Percentiles rank a stretch among this genome's conserved stretches.
phyloP scores from a whole-genome alignment of 805 yeast species.

The Kazachstania martiniae region DNA sequence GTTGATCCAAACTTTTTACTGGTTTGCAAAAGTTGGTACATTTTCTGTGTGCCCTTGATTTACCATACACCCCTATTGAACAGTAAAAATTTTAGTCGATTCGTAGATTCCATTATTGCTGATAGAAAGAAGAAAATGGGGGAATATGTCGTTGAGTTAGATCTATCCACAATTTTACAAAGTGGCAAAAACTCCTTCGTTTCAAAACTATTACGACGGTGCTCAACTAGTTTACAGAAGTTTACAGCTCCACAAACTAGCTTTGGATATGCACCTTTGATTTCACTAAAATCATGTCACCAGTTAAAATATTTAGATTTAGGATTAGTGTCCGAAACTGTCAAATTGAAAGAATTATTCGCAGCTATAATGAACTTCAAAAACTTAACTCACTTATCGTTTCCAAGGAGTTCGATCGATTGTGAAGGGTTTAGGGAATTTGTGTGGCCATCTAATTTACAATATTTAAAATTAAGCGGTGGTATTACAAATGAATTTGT shows the following conservation, averaged over 20 bases:
- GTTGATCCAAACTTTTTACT: constrained; percentile 36
- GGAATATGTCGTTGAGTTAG: constrained; percentile 49
- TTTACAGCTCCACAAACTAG: constrained; percentile 92
- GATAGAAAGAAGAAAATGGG: constrained; percentile 42
- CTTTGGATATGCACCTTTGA: constrained; percentile 83
- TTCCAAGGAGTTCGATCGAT: constrained; percentile 78
- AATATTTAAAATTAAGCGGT: constrained; percentile 71
- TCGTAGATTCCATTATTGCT: constrained; percentile 56
- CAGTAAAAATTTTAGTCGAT: constrained; percentile 57
- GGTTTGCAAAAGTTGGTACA: constrained; percentile 53
- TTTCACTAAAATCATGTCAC: constrained; percentile 66
- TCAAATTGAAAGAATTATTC: constrained; percentile 72
- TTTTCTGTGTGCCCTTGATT: constrained; percentile 48
- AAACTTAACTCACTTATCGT: constrained; percentile 61
- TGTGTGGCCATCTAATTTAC: constrained; percentile 71
- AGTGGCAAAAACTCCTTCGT: constrained; percentile 87
- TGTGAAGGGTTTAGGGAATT: constrained; percentile 39
- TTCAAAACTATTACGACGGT: constrained; percentile 69
- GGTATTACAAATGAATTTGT: constrained; percentile 81
- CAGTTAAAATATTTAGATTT: constrained; percentile 59
- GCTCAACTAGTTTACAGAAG: constrained; percentile 49
- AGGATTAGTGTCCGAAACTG: constrained; percentile 81
- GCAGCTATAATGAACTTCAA: constrained; percentile 54
- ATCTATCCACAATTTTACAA: constrained; percentile 73
- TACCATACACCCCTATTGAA: constrained; percentile 54